Percentiles rank a stretch among this genome's conserved stretches.
These are phyloP conservation scores for Agaricus blazei DNA, from an alignment of 768 basidiomycete genomes.

Conservation along the genomic window DNA sequence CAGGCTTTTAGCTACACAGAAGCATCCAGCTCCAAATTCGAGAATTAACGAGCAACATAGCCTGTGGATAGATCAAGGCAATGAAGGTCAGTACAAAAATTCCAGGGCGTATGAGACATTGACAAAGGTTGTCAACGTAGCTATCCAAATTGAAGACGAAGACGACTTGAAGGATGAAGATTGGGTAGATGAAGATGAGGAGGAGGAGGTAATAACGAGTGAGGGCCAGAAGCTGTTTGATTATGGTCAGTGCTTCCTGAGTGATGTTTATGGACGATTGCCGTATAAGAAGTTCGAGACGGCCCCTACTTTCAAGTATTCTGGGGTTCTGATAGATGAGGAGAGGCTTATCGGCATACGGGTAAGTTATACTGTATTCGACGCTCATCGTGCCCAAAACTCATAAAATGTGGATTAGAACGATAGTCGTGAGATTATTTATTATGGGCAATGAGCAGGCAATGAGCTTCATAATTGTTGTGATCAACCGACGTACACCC, in stretches of 20 bases:
- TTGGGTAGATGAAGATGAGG: neutral
- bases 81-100: neutral
- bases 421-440: neutral
- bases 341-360: conserved; percentile 32
- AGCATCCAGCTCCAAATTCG: neutral
- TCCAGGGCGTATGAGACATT: too few relatives aligned
- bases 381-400: neutral
- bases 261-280: conserved; percentile 13
- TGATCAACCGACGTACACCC: too few relatives aligned
- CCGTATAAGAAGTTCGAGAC: conserved; percentile 21
- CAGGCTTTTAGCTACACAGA: conserved; percentile 1
- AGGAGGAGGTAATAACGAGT: neutral
- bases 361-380: conserved; percentile 17
- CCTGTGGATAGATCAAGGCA: neutral
- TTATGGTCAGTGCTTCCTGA: conserved; percentile 9
- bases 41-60: neutral
- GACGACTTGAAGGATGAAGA: neutral
- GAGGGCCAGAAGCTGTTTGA: conserved; percentile 1
- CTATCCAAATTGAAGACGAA: neutral
- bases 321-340: conserved; percentile 36
- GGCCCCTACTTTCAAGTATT: conserved; percentile 14
- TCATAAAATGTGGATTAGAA: too few relatives aligned
- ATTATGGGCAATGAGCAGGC: neutral
- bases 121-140: neutral
- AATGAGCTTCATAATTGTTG: too few relatives aligned